Base-by-base conservation (phyloP, 2,329 filamentous ascomycete species). In the Stemphylium beticola region DNA sequence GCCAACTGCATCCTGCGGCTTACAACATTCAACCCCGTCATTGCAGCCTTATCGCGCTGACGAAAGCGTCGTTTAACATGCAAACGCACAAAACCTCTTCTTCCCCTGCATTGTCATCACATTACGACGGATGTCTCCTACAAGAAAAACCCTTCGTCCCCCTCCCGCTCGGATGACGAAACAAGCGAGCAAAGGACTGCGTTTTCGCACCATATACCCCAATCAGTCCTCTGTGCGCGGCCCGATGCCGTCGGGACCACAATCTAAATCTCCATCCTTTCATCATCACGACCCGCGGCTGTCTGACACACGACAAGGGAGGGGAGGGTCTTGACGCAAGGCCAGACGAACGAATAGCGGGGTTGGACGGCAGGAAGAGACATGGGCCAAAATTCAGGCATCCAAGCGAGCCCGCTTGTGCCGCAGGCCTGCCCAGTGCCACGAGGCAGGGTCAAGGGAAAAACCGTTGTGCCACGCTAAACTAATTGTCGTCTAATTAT, bases 391-490 rank as follows among this genome's bases (percentile, higher is more conserved):
- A 18, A 17, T 18, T 39, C 36, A 52, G 49, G 43, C 37, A 39
- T 39, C 42, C 29, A 40, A 45, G 36, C 49, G 49, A 52, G 18
- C 43, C 36, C 20, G 38, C 31, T 34, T 44, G 32, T 45, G 42
- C 29, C 36, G 22, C 45, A 17, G 45, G 49, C 42, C 42, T 39
- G 55, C 51, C 46, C 47, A 47, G 53, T 51, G 44, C 55, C 60
- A 60, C 48, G 39, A 62, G 52, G 57, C 50, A 60, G 33, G 33
- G 33, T 36, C 33, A 34, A 34, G 26, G 50, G 34, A 53, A 62
- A 58, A 62, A 46, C 61, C 61, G 61, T 64, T 64, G 47, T 46
- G 53, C 37, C 36, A 62, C 61, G 56, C 61, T 62, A 64, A 53
- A 40, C 43, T 39, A 17, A 15, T 40, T 34, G 18, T 17, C 4